Evolutionary conservation across 495 filamentous ascomycete species (phyloP).

Genomic region (Acidiella bohemica): DNA sequence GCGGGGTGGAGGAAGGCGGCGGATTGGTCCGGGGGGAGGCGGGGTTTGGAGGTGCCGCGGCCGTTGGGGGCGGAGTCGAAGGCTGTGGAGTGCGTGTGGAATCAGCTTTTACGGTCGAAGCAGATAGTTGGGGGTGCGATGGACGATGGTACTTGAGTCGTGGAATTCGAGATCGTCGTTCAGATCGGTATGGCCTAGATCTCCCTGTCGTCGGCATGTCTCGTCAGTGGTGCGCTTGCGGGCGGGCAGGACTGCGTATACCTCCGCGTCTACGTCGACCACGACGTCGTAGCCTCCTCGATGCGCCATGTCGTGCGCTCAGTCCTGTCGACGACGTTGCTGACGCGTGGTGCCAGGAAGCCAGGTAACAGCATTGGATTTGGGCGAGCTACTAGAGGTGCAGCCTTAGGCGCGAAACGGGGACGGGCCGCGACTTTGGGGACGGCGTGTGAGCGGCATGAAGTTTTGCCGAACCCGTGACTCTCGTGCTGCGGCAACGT

Average conservation of each 20-base stretch:
- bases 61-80: conserved; percentile 42
- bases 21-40: conserved; percentile 47
- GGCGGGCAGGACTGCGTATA: conserved; percentile 19
- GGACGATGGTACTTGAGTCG: conserved; percentile 52
- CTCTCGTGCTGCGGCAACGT: no score
- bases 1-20: conserved; percentile 26
- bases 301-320: conserved; percentile 78
- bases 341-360: no score
- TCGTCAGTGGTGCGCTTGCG: not conserved
- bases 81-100: conserved; percentile 4
- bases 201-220: conserved; percentile 51
- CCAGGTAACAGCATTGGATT: no score
- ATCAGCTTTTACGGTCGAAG: no score
- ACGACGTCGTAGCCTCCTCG: conserved; percentile 83
- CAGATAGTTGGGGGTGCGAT: not conserved
- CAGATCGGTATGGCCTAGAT: conserved; percentile 93
- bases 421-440: no score
- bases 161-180: conserved; percentile 99
- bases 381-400: no score
- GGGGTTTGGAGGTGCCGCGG: conserved; percentile 29
- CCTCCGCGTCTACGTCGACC: conserved; percentile 90
- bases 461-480: no score
- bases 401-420: no score
- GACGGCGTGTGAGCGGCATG: no score
- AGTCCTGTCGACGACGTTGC: no score